Conservation (phyloP, 352 stramenopile genomes). For the Pythium rhizo-oryzae region DNA sequence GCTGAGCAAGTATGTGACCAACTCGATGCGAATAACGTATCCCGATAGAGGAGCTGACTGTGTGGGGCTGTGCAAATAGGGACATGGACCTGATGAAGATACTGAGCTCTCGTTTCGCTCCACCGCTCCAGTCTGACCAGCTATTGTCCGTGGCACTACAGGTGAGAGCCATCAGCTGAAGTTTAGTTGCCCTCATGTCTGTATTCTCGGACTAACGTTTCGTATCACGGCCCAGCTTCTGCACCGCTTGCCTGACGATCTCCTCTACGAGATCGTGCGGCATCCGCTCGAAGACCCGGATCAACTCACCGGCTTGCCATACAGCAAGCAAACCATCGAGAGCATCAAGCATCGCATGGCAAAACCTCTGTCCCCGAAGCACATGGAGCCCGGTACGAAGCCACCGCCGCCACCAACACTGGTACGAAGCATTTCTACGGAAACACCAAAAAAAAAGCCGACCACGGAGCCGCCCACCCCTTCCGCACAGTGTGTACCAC, state of each 20-base stretch:
- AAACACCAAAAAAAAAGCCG: constrained; percentile 10
- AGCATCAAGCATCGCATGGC: constrained; percentile 42
- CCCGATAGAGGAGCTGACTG: neutral
- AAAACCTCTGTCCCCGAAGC: constrained; percentile 4
- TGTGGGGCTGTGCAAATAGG: constrained; percentile 27
- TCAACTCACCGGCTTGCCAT: constrained; percentile 51
- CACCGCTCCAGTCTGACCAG: constrained; percentile 78
- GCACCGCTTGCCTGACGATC: constrained; percentile 82
- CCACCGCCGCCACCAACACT: constrained; percentile 8
- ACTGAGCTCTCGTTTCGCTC: constrained; percentile 80
- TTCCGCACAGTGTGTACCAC: constrained; percentile 10
- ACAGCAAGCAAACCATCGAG: constrained; percentile 52
- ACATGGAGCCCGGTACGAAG: neutral
- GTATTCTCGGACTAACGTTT: neutral
- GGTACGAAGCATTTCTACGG: constrained; percentile 9
- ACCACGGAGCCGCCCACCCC: neutral
- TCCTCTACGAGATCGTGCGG: constrained; percentile 85
- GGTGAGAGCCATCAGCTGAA: constrained; percentile 22
- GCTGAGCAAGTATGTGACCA: constrained; percentile 59
- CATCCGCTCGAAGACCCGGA: constrained; percentile 83
- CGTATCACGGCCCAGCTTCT: constrained; percentile 47
- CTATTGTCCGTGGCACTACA: constrained; percentile 86
- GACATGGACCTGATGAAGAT: constrained; percentile 91
- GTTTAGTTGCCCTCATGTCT: neutral
- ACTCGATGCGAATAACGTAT: neutral